These are phyloP conservation scores for Sporothrix brasiliensis DNA, from an alignment of 2,329 filamentous ascomycete species.

Conservation along the genomic window DNA sequence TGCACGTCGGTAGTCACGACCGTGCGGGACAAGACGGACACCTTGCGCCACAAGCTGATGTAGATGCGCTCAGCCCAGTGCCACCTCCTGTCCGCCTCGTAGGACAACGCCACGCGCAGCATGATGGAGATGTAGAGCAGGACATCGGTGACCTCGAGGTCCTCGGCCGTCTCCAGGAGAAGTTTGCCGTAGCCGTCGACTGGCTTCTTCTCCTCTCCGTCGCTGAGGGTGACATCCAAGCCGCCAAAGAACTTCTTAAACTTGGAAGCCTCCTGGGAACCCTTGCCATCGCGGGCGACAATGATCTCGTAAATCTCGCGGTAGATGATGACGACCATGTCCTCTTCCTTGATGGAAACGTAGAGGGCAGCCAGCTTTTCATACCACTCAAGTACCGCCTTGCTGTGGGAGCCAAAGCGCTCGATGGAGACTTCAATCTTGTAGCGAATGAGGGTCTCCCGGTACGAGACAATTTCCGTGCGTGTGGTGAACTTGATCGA, in stretches of 20 bases:
- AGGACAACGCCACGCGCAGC: conserved; percentile 44
- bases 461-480: conserved; percentile 44
- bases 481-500: conserved; percentile 43
- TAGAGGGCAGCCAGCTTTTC: conserved; percentile 46
- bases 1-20: conserved; percentile 43
- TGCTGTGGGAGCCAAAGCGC: conserved; percentile 43
- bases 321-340: conserved; percentile 42
- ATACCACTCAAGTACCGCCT: conserved; percentile 46
- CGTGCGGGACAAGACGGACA: conserved; percentile 42
- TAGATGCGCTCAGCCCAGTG: conserved; percentile 47
- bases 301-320: conserved; percentile 45
- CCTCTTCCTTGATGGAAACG: conserved; percentile 44
- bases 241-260: conserved; percentile 43
- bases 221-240: conserved; percentile 43
- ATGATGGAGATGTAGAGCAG: conserved; percentile 44
- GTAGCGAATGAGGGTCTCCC: conserved; percentile 46
- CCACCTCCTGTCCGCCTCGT: conserved; percentile 42
- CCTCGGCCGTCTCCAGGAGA: conserved; percentile 45
- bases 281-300: conserved; percentile 42
- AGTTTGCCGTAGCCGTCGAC: conserved; percentile 43
- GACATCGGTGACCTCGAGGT: conserved; percentile 42
- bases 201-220: conserved; percentile 34
- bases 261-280: conserved; percentile 40
- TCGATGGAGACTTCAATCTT: conserved; percentile 46
- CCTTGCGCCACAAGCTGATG: conserved; percentile 47